Conservation (phyloP, 805 yeast genomes). For the Clavispora fructus region DNA sequence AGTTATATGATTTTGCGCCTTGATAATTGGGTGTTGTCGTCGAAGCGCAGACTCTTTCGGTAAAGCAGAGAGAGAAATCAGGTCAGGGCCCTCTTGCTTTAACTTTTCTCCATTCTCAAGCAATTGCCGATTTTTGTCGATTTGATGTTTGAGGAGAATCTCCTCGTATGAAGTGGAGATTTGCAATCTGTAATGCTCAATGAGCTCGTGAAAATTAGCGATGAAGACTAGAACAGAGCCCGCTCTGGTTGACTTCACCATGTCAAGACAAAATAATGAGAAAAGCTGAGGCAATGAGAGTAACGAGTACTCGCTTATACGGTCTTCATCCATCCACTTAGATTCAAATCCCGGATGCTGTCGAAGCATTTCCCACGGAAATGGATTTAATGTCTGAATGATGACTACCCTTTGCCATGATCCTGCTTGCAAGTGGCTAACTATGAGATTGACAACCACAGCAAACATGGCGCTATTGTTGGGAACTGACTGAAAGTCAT, state of each 20-base stretch:
- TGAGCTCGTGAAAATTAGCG: constrained; percentile 29
- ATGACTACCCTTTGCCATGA: constrained; percentile 18
- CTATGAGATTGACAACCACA: constrained; percentile 19
- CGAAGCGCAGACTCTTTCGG: constrained; percentile 26
- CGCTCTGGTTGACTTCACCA: constrained; percentile 3
- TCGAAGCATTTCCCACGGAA: constrained; percentile 22
- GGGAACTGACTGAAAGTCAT: constrained; percentile 37
- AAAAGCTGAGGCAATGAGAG: constrained; percentile 26
- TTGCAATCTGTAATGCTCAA: constrained; percentile 32
- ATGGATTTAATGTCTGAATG: constrained; percentile 26
- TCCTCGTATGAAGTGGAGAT: constrained; percentile 30
- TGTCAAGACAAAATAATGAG: constrained; percentile 14
- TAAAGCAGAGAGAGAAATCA: constrained; percentile 20
- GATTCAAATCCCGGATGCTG: constrained; percentile 16
- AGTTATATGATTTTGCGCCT: constrained; percentile 27
- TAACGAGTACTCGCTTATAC: constrained; percentile 13
- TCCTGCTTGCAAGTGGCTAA: constrained; percentile 22
- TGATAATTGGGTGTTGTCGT: constrained; percentile 24
- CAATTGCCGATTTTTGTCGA: constrained; percentile 19
- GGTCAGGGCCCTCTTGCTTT: constrained; percentile 18
- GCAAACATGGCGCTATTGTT: constrained; percentile 18
- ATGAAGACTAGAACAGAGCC: constrained; percentile 20
- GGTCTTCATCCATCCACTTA: constrained; percentile 15
- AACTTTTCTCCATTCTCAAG: constrained; percentile 17
- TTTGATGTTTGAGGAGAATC: constrained; percentile 25